Evolutionary conservation across 2,329 filamentous ascomycete species (phyloP), one percentile per base, ranked within the genome.

Genomic region (Scytalidium sp.): DNA sequence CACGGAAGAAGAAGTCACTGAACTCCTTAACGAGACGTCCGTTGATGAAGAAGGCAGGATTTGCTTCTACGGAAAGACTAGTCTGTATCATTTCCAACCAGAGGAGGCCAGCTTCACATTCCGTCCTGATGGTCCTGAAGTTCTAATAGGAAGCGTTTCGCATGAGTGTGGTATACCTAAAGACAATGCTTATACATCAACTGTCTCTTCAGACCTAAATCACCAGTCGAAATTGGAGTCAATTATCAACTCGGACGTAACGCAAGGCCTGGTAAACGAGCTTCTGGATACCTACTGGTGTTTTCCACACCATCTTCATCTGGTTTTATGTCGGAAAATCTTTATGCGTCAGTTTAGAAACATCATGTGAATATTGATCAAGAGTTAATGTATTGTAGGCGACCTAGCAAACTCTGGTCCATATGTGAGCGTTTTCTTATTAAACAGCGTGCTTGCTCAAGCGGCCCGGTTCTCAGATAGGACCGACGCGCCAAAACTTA

Each of bases 261-360:
- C n/a, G 45, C 20, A 9, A 46, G 19, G 15, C 45, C 45, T 7
- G 45, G 45, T 20, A 46, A 19, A 39, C 27, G 29, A 22, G 19
- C 3, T 41, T 46, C 29, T 21, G 45, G 45, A 22, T 41, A 20
- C 21, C 4, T 42, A 42, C 11, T 42, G 41, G 41, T 42, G 41
- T 20, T 42, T n/a, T n/a, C 41, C 41, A 17, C 41, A 42, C 21
- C 41, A 42, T 42, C 41, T 42, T 5, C 41, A 42, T 20, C n/a
- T 42, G 13, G 41, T 42, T n/a, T 20, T 42, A 19, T 42, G 41
- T 19, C 15, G 21, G 19, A 13, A 42, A 13, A 15, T 42, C 15
- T 42, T 42, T 20, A 13, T 42, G 13, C 3, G 41, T 42, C 13
- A 17, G 19, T 42, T 42, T 11, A 19, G 19, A 42, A 19, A 25